Evolutionary conservation across 2,329 filamentous ascomycete species (phyloP).

Genomic region (Epichloe amarillans): DNA sequence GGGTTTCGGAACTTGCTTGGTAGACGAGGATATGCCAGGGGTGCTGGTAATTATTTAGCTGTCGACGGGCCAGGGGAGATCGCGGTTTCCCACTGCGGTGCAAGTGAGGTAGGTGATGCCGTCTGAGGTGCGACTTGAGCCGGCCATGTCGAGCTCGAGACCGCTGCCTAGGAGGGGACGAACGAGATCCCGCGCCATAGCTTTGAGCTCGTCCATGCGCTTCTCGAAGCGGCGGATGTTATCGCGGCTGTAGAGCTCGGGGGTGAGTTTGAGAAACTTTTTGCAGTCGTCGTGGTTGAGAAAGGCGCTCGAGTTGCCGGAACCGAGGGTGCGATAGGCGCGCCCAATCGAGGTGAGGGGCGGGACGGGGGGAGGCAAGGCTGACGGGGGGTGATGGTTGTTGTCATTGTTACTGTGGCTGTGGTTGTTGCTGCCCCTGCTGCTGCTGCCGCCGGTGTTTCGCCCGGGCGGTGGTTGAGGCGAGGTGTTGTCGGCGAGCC

Average conservation of each 20-base stretch:
- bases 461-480: constrained; percentile 38
- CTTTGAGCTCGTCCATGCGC: constrained; percentile 78
- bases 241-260: constrained; percentile 76
- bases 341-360: constrained; percentile 50
- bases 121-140: constrained; percentile 26
- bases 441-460: constrained; percentile 13
- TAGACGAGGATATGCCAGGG: too few relatives aligned
- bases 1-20: not conserved
- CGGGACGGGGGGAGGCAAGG: constrained; percentile 24
- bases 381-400: constrained; percentile 1
- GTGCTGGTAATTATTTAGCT: constrained; percentile 9
- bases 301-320: constrained; percentile 45
- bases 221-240: constrained; percentile 75
- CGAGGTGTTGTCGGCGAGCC: constrained; percentile 82
- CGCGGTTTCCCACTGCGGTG: constrained; percentile 32
- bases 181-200: constrained; percentile 68
- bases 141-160: constrained; percentile 60
- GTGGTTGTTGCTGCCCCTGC: constrained; percentile 4
- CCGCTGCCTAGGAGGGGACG: constrained; percentile 76
- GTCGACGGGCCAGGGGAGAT: constrained; percentile 36
- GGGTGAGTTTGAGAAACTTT: constrained; percentile 77
- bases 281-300: constrained; percentile 81
- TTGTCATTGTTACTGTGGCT: constrained; percentile 7
- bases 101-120: constrained; percentile 38
- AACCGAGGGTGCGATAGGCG: constrained; percentile 66